Percentiles rank a stretch among this genome's conserved stretches.
Conservation (phyloP, 352 stramenopile species). For the Phytophthora multivora region DNA sequence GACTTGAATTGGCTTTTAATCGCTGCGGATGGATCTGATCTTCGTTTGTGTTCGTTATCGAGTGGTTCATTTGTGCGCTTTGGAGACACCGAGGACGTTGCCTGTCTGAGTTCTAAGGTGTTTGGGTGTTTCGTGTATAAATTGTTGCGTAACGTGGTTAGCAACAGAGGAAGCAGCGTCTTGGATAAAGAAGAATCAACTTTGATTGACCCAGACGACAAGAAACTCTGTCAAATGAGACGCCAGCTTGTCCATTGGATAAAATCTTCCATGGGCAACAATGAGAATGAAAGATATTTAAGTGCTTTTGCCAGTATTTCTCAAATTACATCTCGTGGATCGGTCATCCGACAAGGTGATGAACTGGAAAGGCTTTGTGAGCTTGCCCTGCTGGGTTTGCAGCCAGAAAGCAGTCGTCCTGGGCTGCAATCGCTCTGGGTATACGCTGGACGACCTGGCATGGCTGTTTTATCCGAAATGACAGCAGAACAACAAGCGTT, state of each 20-base stretch:
- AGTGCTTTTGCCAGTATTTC: slow-evolving; percentile 26
- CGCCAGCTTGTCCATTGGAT: slow-evolving; percentile 4
- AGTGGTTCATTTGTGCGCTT: slow-evolving; percentile 12
- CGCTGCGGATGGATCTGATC: slow-evolving; percentile 27
- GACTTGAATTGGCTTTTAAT: slow-evolving; percentile 35
- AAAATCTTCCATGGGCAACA: neutral
- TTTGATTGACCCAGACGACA: neutral
- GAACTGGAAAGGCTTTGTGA: slow-evolving; percentile 18
- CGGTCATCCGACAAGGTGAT: neutral
- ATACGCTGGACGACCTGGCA: neutral
- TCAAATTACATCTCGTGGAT: slow-evolving; percentile 4
- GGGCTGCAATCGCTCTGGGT: slow-evolving; percentile 18
- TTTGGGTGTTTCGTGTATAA: slow-evolving; percentile 19
- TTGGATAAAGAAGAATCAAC: too few species aligned
- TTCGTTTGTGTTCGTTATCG: slow-evolving; percentile 33
- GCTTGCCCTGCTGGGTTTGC: slow-evolving; percentile 17
- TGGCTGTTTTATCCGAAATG: neutral
- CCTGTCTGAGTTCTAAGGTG: neutral
- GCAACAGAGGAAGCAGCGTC: neutral
- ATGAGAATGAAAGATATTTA: neutral
- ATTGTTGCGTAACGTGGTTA: slow-evolving; percentile 7
- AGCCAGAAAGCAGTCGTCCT: slow-evolving; percentile 16
- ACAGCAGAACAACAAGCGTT: neutral
- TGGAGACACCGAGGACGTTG: slow-evolving; percentile 1
- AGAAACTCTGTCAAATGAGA: slow-evolving; percentile 16